Evolutionary conservation across 208 protist species (phyloP), one percentile per base, ranked within the genome.

Genomic region (Tetramitus jugosus): DNA sequence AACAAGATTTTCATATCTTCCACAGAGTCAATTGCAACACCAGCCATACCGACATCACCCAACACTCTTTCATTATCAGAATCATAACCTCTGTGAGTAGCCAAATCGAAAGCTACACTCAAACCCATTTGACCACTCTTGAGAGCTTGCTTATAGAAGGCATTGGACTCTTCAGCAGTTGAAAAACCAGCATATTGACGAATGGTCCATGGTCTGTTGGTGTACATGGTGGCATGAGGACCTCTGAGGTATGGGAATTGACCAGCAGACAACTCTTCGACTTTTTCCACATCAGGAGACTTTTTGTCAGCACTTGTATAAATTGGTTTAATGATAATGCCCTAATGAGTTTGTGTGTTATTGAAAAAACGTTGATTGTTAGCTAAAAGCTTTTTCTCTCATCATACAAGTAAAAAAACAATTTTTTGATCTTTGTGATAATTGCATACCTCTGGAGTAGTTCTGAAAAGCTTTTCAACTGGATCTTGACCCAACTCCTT

Each of bases 1-100:
- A 96, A 96, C 14, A 96, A 84, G 31, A 88, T 76, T 83, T 94
- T 90, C 87, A 93, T 92, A 60, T 90, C 89, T 76, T 91, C 88
- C 0, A 91, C 84, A 4, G 87, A 89, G 84, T 98, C 95, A 42
- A 98, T 90, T 2, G 95, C 95, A 2, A 98, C 95, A 81, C 95
- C 95, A 45, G 95, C 95, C 94, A 98, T 97, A 72, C 95, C 95
- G 8, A 97, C 94, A 87, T 98, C 94, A 81, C 93, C 94, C 7
- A 77, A 35, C 29, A 97, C 94, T 26, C 95, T 84, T 10, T 86
- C 87, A 81, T 98, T 92, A 82, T 97, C 93, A 35, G 92, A 96
- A 83, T 98, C 95, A 83, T 97, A 98, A 14, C 94, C 95, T 40
- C 95, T 82, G 79, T 98, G 95, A 0, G 95, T 97, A 3, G 94